Conservation (phyloP, 768 basidiomycete genomes). For the Lactifluus pinguis region DNA sequence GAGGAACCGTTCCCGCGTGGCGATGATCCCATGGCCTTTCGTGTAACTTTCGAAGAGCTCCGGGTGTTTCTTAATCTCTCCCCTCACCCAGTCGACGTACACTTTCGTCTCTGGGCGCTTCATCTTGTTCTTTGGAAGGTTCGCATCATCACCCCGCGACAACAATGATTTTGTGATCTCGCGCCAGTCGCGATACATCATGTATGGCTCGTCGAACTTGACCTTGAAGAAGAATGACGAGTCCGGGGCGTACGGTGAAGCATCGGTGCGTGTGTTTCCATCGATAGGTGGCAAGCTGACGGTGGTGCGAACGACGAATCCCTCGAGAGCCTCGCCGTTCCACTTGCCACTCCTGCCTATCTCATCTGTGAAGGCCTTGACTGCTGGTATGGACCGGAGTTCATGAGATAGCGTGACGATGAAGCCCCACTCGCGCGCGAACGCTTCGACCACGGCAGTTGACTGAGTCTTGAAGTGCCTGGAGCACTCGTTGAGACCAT, state of each 20-base stretch:
- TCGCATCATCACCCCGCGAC: constrained; percentile 26
- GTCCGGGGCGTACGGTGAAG: constrained; percentile 63
- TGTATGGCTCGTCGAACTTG: constrained; percentile 98
- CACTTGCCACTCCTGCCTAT: constrained; percentile 63
- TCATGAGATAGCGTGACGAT: constrained; percentile 59
- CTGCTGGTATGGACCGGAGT: constrained; percentile 54
- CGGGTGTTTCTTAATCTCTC: constrained; percentile 58
- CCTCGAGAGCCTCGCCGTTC: constrained; percentile 81
- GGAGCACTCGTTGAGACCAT: constrained; percentile 74
- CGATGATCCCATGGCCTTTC: constrained; percentile 79
- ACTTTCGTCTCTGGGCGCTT: constrained; percentile 65
- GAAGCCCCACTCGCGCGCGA: constrained; percentile 89
- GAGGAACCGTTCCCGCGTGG: constrained; percentile 71
- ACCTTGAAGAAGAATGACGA: constrained; percentile 98
- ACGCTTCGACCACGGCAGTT: constrained; percentile 56
- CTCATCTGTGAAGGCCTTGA: constrained; percentile 61
- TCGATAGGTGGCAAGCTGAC: constrained; percentile 39
- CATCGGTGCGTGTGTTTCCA: constrained; percentile 21
- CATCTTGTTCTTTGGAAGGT: constrained; percentile 57
- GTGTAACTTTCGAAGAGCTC: constrained; percentile 50
- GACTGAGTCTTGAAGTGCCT: constrained; percentile 64
- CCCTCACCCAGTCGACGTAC: constrained; percentile 79
- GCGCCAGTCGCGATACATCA: constrained; percentile 98
- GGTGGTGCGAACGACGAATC: constrained; percentile 84
- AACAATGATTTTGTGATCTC: constrained; percentile 83